phyloP scores from a whole-genome alignment of 2,329 filamentous ascomycete genomes.

The Claviceps sp. region DNA sequence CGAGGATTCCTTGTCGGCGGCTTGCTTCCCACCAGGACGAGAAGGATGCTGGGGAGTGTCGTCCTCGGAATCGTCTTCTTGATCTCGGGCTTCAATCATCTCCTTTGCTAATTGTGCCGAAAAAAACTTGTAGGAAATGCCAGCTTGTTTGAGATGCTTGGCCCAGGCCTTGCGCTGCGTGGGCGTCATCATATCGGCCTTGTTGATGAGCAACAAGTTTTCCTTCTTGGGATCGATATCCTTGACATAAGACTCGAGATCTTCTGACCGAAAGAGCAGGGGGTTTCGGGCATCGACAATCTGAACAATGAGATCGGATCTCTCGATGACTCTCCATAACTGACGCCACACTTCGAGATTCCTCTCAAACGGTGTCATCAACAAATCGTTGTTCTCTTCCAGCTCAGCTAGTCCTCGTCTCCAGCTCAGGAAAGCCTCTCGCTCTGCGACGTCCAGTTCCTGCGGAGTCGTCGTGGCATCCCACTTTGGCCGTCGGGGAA shows the following conservation, averaged over 20 bases:
- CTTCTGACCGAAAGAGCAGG: constrained; percentile 83
- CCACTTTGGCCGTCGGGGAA: constrained; percentile 83
- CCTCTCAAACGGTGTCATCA: constrained; percentile 96
- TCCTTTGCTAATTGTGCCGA: constrained; percentile 88
- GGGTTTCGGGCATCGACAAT: constrained; percentile 97
- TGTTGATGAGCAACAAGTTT: constrained; percentile 90
- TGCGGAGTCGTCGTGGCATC: constrained; percentile 70
- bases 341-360: constrained; percentile 98
- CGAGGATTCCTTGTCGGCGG: constrained; percentile 10
- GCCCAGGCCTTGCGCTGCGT: constrained; percentile 77
- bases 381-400: constrained; percentile 82
- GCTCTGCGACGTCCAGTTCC: constrained; percentile 67
- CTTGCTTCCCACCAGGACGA: constrained; percentile 16
- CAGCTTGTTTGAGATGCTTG: constrained; percentile 64
- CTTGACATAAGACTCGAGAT: constrained; percentile 88
- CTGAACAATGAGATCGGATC: constrained; percentile 89
- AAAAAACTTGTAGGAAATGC: constrained; percentile 91
- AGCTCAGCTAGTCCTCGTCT: constrained; percentile 80
- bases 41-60: constrained; percentile 10
- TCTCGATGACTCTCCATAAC: constrained; percentile 93
- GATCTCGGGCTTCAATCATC: constrained; percentile 58
- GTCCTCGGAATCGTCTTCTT: constrained; percentile 34
- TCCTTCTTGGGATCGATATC: constrained; percentile 78
- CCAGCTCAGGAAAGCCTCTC: constrained; percentile 75
- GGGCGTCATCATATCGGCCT: constrained; percentile 95